Percentiles rank a stretch among this genome's conserved stretches.
Conservation (phyloP, 345 rosid genomes). For the Chamaenerion angustifolium region DNA sequence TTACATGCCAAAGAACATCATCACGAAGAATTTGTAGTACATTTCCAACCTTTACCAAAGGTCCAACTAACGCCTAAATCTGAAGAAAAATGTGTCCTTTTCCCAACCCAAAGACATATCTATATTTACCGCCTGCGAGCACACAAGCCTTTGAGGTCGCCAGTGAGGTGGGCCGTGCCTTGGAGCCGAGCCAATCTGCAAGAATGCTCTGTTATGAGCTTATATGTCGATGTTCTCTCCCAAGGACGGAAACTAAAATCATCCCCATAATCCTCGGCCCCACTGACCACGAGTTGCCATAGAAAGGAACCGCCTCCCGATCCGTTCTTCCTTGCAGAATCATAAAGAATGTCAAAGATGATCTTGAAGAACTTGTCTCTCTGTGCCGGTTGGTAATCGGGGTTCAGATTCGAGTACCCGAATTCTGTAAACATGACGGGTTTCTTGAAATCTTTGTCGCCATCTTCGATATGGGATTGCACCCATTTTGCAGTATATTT, state of each 20-base stretch:
- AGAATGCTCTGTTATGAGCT: constrained; percentile 44
- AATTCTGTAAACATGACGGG: constrained; percentile 81
- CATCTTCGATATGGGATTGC: constrained; percentile 83
- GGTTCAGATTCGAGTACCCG: constrained; percentile 68
- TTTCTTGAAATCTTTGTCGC: constrained; percentile 55
- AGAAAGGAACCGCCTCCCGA: constrained; percentile 72
- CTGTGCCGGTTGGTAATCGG: constrained; percentile 52
- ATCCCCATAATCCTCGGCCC: constrained; percentile 72
- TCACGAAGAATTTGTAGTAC: too few relatives aligned
- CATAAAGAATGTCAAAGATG: constrained; percentile 40
- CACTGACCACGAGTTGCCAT: constrained; percentile 75
- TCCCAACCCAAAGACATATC: background rate
- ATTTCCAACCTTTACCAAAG: too few relatives aligned
- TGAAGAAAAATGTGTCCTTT: too few relatives aligned
- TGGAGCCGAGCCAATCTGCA: constrained; percentile 48
- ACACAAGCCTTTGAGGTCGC: constrained; percentile 35
- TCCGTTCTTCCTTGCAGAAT: constrained; percentile 58
- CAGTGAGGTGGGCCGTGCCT: constrained; percentile 19
- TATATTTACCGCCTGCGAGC: constrained; percentile 7
- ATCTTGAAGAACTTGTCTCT: constrained; percentile 49
- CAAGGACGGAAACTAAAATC: constrained; percentile 77
- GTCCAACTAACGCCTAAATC: too few relatives aligned
- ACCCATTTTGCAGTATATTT: constrained; percentile 63
- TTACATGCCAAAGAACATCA: too few relatives aligned
- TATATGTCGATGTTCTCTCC: constrained; percentile 50